These are phyloP conservation scores for Pseudogymnoascus sp. DNA, from an alignment of 2,329 filamentous ascomycete genomes.

Conservation along the genomic window DNA sequence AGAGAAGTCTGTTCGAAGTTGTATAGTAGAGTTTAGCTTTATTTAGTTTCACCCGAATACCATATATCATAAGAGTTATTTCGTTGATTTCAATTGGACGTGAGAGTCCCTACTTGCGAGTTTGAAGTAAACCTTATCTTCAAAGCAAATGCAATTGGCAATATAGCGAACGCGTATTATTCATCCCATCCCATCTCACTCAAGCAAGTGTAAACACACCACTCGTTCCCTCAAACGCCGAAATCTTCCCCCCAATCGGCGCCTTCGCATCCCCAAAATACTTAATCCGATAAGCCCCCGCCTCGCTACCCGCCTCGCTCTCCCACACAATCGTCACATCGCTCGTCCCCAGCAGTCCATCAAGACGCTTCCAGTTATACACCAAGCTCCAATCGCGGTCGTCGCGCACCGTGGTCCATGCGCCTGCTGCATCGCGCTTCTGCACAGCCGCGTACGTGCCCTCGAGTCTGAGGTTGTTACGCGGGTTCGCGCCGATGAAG, in stretches of 20 bases:
- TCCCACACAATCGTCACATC: constrained; percentile 77
- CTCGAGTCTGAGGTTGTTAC: constrained; percentile 76
- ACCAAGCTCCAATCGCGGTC: constrained; percentile 80
- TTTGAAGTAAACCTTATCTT: too few species aligned
- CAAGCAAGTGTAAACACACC: constrained; percentile 37
- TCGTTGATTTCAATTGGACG: background rate
- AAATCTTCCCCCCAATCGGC: constrained; percentile 49
- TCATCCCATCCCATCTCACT: background rate
- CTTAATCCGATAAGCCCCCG: constrained; percentile 65
- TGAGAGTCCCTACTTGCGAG: background rate
- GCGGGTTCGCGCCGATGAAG: constrained; percentile 82
- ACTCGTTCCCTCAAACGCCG: constrained; percentile 60
- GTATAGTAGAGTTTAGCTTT: background rate
- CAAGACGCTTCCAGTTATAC: constrained; percentile 69
- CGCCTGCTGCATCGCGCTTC: constrained; percentile 36
- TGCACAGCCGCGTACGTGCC: constrained; percentile 73
- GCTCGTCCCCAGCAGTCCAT: constrained; percentile 61
- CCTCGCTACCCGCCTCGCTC: constrained; percentile 49
- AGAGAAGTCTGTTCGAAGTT: background rate
- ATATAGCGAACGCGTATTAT: background rate
- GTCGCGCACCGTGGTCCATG: constrained; percentile 59
- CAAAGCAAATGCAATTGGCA: too few species aligned
- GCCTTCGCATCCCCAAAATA: constrained; percentile 82
- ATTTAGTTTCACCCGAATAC: background rate
- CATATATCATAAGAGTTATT: background rate